These are phyloP conservation scores for Chiua virens DNA, from an alignment of 768 basidiomycete species.

Conservation along the genomic window DNA sequence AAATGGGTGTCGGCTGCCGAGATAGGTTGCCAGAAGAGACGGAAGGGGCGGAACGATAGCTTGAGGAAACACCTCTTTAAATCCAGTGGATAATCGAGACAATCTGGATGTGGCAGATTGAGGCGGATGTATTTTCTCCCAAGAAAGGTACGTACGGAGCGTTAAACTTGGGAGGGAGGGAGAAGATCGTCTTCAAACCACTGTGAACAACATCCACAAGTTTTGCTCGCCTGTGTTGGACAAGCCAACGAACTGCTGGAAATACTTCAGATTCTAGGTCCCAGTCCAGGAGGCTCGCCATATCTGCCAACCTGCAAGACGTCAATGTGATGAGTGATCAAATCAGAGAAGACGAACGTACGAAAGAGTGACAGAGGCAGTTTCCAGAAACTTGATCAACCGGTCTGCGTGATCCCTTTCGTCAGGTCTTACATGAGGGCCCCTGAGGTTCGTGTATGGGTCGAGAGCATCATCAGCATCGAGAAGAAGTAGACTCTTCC, in stretches of 20 bases:
- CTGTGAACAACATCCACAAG: constrained; percentile 83
- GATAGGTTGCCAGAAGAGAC: constrained; percentile 68
- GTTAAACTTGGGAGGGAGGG: constrained; percentile 64
- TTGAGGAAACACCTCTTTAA: constrained; percentile 58
- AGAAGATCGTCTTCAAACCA: constrained; percentile 79
- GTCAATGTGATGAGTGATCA: background rate
- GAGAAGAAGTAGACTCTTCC: constrained; percentile 86
- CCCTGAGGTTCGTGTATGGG: constrained; percentile 58
- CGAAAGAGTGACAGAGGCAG: constrained; percentile 74
- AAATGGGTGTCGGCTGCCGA: constrained; percentile 75
- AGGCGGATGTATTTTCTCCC: background rate
- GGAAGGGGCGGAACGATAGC: constrained; percentile 69
- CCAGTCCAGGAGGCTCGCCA: constrained; percentile 81
- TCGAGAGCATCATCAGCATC: constrained; percentile 59
- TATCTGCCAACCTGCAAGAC: constrained; percentile 62
- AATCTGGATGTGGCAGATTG: constrained; percentile 3
- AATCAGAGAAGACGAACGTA: constrained; percentile 37
- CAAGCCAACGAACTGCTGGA: constrained; percentile 89
- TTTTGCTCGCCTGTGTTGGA: constrained; percentile 87
- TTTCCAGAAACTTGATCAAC: constrained; percentile 72
- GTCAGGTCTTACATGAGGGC: constrained; percentile 59
- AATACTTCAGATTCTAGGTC: constrained; percentile 81
- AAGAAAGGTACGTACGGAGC: constrained; percentile 47
- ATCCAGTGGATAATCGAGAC: constrained; percentile 54
- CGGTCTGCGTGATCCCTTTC: constrained; percentile 70